phyloP scores from a whole-genome alignment of 1,284 basidiomycete species.

The Microstroma glucosiphilum region DNA sequence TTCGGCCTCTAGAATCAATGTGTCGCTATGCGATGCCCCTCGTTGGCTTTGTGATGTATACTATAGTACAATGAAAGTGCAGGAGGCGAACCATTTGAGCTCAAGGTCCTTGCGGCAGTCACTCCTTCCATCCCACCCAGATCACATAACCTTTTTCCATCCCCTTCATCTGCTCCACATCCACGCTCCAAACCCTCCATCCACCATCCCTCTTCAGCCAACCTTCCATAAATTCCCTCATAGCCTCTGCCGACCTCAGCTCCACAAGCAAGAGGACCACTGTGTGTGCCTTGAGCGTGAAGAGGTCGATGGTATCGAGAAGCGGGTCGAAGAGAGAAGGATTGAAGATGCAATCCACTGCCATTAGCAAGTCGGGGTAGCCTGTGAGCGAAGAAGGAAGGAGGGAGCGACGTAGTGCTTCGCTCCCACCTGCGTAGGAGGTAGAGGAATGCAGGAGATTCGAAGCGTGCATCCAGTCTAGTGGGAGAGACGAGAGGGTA shows the following conservation, averaged over 20 bases:
- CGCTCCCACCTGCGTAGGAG: too few relatives aligned
- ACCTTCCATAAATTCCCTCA: constrained; percentile 24
- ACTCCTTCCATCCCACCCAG: constrained; percentile 24
- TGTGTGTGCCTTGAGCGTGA: constrained; percentile 24
- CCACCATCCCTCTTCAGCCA: constrained; percentile 18
- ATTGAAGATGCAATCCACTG: constrained; percentile 15
- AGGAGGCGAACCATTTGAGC: too few relatives aligned
- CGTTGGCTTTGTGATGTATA: too few relatives aligned
- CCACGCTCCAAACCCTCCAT: constrained; percentile 24
- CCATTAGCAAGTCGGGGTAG: constrained; percentile 11
- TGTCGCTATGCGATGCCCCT: too few relatives aligned
- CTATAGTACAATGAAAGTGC: too few relatives aligned
- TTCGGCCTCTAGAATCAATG: constrained; percentile 18
- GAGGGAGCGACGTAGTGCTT: too few relatives aligned
- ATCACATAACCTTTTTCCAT: constrained; percentile 26
- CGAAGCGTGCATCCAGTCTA: constrained; percentile 27
- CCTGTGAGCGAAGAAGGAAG: too few relatives aligned
- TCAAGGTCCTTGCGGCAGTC: not conserved
- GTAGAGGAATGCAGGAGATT: not conserved
- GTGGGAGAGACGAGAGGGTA: not conserved
- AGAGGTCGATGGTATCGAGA: constrained; percentile 29
- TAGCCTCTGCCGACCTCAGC: constrained; percentile 31
- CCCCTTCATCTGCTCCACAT: constrained; percentile 14
- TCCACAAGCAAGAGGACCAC: constrained; percentile 32
- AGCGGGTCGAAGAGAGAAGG: constrained; percentile 36